Evolutionary conservation across 2,329 filamentous ascomycete species (phyloP).

Genomic region (Botryotinia calthae): DNA sequence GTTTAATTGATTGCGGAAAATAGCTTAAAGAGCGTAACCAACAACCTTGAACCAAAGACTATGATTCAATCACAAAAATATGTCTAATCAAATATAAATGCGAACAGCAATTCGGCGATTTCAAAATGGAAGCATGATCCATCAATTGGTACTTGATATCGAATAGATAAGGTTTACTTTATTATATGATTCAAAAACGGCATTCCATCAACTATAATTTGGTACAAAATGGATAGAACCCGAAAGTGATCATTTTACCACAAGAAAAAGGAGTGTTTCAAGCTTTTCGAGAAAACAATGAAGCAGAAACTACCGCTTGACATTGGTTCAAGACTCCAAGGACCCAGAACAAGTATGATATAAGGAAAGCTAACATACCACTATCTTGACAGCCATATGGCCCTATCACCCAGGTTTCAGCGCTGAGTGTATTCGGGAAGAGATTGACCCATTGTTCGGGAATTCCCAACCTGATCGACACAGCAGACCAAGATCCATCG

Average conservation of each 20-base stretch:
- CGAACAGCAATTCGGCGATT: not conserved
- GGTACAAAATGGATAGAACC: no score
- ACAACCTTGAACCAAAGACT: not conserved
- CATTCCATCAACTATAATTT: not conserved
- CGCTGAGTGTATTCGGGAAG: conserved; percentile 63
- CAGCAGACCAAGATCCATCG: conserved; percentile 71
- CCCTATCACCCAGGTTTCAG: conserved; percentile 69
- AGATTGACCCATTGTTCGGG: conserved; percentile 54
- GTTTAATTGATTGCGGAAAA: no score
- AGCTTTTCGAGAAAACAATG: not conserved
- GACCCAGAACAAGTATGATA: not conserved
- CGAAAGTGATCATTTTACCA: not conserved
- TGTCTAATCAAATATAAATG: not conserved
- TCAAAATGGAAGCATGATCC: not conserved
- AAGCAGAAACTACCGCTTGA: not conserved
- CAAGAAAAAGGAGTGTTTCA: not conserved
- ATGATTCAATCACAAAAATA: not conserved
- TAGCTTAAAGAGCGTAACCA: not conserved
- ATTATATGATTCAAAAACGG: not conserved
- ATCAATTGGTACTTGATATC: not conserved
- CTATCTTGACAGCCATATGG: conserved; percentile 51
- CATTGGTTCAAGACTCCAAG: not conserved
- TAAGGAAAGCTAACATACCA: not conserved
- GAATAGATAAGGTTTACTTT: not conserved
- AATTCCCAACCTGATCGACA: conserved; percentile 57